Evolutionary conservation across 768 basidiomycete species (phyloP).

Genomic region (Mycena leptocephala): DNA sequence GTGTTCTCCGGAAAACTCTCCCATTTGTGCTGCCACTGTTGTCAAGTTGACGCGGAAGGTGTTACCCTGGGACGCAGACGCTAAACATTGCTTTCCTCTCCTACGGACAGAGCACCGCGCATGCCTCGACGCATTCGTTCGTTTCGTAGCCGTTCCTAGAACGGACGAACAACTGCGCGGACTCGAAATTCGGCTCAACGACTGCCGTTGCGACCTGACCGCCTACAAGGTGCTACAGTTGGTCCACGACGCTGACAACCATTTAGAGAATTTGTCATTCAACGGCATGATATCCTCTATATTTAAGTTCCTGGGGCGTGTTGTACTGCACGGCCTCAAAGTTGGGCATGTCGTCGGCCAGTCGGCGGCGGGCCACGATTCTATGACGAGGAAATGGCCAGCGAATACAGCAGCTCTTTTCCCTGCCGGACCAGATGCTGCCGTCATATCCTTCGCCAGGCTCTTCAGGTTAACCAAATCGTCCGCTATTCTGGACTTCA

Average conservation of each 20-base stretch:
- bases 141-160: not conserved
- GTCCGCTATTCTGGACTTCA: constrained; percentile 2
- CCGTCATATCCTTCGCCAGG: not conserved
- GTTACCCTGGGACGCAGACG: not conserved
- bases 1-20: not conserved
- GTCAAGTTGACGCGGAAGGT: not conserved
- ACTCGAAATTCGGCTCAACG: not conserved
- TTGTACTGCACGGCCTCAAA: not conserved
- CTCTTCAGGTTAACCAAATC: not conserved
- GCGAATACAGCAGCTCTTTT: constrained; percentile 5
- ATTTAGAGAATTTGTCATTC: not conserved
- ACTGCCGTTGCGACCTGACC: constrained; percentile 6
- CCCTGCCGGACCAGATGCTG: constrained; percentile 1
- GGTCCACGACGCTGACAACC: not conserved
- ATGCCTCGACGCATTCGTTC: not conserved
- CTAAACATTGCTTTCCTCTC: not conserved
- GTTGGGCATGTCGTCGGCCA: not conserved
- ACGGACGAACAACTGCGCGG: not conserved
- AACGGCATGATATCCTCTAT: not conserved
- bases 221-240: not conserved
- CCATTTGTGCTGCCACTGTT: not conserved
- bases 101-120: not conserved
- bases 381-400: constrained; percentile 10
- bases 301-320: not conserved
- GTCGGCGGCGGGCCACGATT: not conserved